phyloP scores from a whole-genome alignment of 345 rosid genomes.

The Eucalyptus regnans region DNA sequence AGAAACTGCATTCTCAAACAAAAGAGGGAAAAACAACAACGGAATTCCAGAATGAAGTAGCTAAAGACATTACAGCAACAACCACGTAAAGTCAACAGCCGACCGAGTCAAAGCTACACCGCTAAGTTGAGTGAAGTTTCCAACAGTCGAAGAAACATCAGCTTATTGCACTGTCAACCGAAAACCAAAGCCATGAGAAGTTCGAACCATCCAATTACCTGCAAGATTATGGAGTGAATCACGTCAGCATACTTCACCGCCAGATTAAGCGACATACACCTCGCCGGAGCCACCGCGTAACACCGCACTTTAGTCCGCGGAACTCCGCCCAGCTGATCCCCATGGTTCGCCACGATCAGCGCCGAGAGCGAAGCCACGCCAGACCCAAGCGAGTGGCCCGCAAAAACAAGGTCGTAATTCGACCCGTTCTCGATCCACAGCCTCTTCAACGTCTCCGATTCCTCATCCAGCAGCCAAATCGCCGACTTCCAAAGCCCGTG shows the following conservation, averaged over 20 bases:
- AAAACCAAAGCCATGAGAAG: not conserved
- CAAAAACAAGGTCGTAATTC: conserved; percentile 49
- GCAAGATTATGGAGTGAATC: conserved; percentile 67
- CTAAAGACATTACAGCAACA: not conserved
- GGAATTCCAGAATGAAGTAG: not conserved
- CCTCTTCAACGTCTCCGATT: conserved; percentile 47
- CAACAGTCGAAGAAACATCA: not conserved
- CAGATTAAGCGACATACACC: conserved; percentile 94
- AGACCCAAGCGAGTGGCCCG: conserved; percentile 88
- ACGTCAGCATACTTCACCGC: conserved; percentile 98
- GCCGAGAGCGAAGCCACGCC: conserved; percentile 77
- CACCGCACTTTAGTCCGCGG: conserved; percentile 59
- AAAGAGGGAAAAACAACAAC: not conserved
- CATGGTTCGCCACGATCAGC: conserved; percentile 36
- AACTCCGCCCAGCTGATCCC: conserved; percentile 50
- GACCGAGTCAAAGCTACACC: not conserved
- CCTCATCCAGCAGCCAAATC: conserved; percentile 58
- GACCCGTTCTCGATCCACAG: conserved; percentile 68
- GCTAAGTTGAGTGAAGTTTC: not conserved
- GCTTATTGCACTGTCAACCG: not conserved
- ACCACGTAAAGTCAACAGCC: not conserved
- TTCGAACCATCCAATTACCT: conserved; percentile 29
- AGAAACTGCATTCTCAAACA: not conserved
- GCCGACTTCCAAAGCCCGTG: conserved; percentile 78
- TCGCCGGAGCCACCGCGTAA: conserved; percentile 81